Conservation (phyloP, 306 rosid genomes). For the Lathyrus aphaca region DNA sequence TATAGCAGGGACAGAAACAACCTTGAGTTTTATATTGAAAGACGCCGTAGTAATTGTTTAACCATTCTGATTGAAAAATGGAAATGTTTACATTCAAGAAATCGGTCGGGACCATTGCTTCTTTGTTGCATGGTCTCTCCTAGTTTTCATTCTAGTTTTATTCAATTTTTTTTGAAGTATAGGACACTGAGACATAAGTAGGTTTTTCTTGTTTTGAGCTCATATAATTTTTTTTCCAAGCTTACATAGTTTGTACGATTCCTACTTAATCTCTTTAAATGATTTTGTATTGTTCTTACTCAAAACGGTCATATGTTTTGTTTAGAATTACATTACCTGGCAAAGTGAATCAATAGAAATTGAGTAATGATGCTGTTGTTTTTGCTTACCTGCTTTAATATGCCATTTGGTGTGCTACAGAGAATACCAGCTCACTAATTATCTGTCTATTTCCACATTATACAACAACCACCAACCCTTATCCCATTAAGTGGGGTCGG, state of each 20-base stretch:
- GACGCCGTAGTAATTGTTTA: conserved; percentile 13
- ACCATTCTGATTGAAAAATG: conserved; percentile 2
- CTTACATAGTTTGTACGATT: neutral
- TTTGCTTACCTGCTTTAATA: conserved; percentile 30
- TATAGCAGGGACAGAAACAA: conserved; percentile 20
- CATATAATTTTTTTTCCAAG: conserved; percentile 1
- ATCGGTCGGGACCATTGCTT: conserved; percentile 9
- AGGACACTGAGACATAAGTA: conserved; percentile 13
- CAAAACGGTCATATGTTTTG: conserved; percentile 8
- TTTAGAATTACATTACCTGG: conserved; percentile 15
- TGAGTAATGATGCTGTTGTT: conserved; percentile 12
- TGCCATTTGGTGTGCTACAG: conserved; percentile 5
- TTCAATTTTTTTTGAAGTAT: neutral
- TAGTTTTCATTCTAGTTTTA: conserved; percentile 19
- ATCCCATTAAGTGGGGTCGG: too few relatives aligned
- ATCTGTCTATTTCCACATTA: neutral
- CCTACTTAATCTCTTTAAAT: conserved; percentile 3
- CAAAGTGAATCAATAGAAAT: conserved; percentile 14
- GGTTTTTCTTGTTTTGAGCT: neutral
- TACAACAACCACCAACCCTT: too few relatives aligned
- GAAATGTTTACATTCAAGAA: conserved; percentile 22
- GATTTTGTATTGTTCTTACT: conserved; percentile 13
- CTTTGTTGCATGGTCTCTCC: conserved; percentile 21
- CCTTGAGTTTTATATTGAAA: neutral
- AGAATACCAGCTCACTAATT: neutral